Conservation (phyloP, 805 yeast genomes). For the Priceomyces castillae region DNA sequence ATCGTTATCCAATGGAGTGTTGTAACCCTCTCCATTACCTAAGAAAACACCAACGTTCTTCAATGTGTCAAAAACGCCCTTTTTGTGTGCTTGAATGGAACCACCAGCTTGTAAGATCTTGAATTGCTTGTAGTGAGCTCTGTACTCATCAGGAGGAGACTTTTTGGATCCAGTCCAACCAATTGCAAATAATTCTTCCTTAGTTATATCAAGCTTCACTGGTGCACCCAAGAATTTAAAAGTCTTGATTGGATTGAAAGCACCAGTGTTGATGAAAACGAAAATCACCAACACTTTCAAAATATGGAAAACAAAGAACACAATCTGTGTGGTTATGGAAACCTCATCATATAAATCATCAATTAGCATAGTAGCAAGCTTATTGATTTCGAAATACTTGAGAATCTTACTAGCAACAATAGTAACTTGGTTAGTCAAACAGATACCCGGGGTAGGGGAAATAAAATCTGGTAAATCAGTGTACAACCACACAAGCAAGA, state of each 20-base stretch:
- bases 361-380: conserved; percentile 45
- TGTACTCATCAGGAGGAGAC: conserved; percentile 67
- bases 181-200: conserved; percentile 56
- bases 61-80: conserved; percentile 63
- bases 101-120: conserved; percentile 70
- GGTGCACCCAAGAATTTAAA: conserved; percentile 29
- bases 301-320: conserved; percentile 71
- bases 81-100: conserved; percentile 68
- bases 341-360: conserved; percentile 46
- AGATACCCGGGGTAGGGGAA: conserved; percentile 90
- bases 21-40: conserved; percentile 81
- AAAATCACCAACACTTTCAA: conserved; percentile 58
- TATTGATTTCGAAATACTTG: conserved; percentile 33
- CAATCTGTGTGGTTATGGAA: conserved; percentile 50
- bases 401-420: conserved; percentile 20
- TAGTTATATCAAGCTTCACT: conserved; percentile 34
- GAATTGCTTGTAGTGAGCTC: conserved; percentile 61
- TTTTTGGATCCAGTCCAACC: conserved; percentile 97
- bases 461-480: conserved; percentile 88
- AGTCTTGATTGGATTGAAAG: conserved; percentile 65
- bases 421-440: conserved; percentile 62
- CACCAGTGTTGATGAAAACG: conserved; percentile 61
- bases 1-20: conserved; percentile 49
- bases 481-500: conserved; percentile 73
- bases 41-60: conserved; percentile 59